Conservation (phyloP, 441 rosid species). For the Eruca vesicaria region DNA sequence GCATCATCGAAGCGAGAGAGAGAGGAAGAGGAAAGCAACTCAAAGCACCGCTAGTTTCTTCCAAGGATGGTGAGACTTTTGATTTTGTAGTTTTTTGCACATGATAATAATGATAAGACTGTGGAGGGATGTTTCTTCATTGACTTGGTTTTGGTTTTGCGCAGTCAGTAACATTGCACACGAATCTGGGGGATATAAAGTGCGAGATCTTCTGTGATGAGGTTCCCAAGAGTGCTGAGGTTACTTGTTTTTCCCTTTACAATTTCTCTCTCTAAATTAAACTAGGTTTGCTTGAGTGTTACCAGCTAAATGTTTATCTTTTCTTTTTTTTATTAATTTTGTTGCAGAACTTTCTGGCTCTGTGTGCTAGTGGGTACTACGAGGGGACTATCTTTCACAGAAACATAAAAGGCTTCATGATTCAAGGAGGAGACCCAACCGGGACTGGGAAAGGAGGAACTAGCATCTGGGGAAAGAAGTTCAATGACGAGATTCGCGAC, state of each 20-base stretch:
- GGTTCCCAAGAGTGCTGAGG: constrained; percentile 93
- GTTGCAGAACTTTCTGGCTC: constrained; percentile 84
- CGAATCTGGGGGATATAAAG: constrained; percentile 95
- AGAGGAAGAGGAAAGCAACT: neutral
- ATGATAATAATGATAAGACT: neutral
- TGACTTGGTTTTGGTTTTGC: neutral
- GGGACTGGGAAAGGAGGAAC: constrained; percentile 97
- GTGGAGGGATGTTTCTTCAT: constrained; percentile 1
- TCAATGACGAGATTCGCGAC: constrained; percentile 94
- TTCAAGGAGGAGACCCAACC: constrained; percentile 97
- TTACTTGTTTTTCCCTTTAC: constrained; percentile 17
- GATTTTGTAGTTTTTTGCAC: neutral
- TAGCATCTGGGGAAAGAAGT: constrained; percentile 98
- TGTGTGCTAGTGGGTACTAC: constrained; percentile 87
- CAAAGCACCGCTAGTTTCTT: neutral
- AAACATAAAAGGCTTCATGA: constrained; percentile 96
- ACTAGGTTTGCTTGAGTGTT: too few relatives aligned
- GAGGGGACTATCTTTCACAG: constrained; percentile 91
- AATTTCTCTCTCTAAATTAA: neutral
- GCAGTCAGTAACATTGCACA: constrained; percentile 94
- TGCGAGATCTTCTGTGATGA: constrained; percentile 97
- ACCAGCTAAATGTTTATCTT: too few relatives aligned
- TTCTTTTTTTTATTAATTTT: too few relatives aligned
- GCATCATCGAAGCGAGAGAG: neutral
- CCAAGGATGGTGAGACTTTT: constrained; percentile 24